Conservation (phyloP, 2,329 filamentous ascomycete species). For the Sclerotinia trifoliorum region DNA sequence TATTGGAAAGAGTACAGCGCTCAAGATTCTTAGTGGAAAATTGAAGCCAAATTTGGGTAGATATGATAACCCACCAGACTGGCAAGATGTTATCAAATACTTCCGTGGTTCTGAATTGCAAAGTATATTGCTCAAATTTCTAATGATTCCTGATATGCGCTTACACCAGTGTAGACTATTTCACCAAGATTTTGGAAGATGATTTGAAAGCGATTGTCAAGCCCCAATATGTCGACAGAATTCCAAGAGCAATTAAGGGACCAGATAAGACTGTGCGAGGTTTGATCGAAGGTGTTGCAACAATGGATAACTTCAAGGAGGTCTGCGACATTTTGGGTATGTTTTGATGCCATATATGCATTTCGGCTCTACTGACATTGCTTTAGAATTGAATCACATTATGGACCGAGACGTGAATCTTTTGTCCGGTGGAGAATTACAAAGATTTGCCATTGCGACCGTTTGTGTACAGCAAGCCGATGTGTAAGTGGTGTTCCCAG, state of each 20-base stretch:
- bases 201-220: constrained; percentile 97
- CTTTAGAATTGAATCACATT: constrained; percentile 81
- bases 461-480: constrained; percentile 96
- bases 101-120: constrained; percentile 97
- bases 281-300: constrained; percentile 72
- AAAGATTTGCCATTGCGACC: constrained; percentile 94
- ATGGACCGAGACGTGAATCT: constrained; percentile 86
- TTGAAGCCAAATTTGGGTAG: constrained; percentile 95
- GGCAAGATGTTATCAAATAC: constrained; percentile 98
- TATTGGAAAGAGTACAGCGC: constrained; percentile 99
- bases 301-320: constrained; percentile 77
- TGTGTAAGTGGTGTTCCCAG: constrained; percentile 53
- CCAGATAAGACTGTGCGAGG: constrained; percentile 75
- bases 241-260: constrained; percentile 86
- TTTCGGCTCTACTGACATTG: background rate
- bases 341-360: background rate
- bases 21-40: constrained; percentile 98
- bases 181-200: constrained; percentile 96
- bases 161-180: constrained; percentile 69
- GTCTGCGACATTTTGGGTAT: constrained; percentile 75
- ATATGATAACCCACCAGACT: constrained; percentile 95
- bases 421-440: constrained; percentile 95
- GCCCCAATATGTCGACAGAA: constrained; percentile 96
- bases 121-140: constrained; percentile 56
- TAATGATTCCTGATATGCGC: background rate